Evolutionary conservation across 176 grass and related monocot species (phyloP).

Genomic region (Typha latifolia): DNA sequence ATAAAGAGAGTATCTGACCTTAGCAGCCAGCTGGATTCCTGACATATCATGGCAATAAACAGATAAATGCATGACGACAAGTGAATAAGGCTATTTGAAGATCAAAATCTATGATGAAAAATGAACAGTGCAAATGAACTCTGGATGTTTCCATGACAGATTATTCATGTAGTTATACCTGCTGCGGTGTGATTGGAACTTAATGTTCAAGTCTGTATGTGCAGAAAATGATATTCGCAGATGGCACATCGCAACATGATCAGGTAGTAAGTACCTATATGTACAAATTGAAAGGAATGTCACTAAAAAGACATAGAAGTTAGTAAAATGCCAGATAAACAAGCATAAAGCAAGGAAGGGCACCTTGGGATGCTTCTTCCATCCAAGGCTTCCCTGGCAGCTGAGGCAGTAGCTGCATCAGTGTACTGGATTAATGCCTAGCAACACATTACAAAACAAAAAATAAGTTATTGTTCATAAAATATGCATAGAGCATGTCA

Average conservation of each 20-base stretch:
- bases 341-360: not conserved
- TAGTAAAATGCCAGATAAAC: not conserved
- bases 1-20: too few relatives aligned
- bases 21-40: too few relatives aligned
- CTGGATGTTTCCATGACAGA: too few relatives aligned
- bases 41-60: too few relatives aligned
- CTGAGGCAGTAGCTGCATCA: constrained; percentile 76
- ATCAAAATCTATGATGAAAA: too few relatives aligned
- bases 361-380: constrained; percentile 99
- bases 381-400: constrained; percentile 83
- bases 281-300: constrained; percentile 14
- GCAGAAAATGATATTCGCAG: constrained; percentile 94
- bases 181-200: constrained; percentile 97
- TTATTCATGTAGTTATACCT: constrained; percentile 34
- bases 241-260: constrained; percentile 60
- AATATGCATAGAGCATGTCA: not conserved
- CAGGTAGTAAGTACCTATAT: constrained; percentile 82
- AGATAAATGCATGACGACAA: too few relatives aligned
- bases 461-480: not conserved
- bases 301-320: not conserved
- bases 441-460: constrained; percentile 22
- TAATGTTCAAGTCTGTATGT: constrained; percentile 97
- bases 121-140: too few relatives aligned
- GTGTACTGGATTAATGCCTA: constrained; percentile 94
- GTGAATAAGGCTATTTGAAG: too few relatives aligned